These are phyloP conservation scores for Quercus glauca DNA, from an alignment of 306 rosid species.

Conservation along the genomic window DNA sequence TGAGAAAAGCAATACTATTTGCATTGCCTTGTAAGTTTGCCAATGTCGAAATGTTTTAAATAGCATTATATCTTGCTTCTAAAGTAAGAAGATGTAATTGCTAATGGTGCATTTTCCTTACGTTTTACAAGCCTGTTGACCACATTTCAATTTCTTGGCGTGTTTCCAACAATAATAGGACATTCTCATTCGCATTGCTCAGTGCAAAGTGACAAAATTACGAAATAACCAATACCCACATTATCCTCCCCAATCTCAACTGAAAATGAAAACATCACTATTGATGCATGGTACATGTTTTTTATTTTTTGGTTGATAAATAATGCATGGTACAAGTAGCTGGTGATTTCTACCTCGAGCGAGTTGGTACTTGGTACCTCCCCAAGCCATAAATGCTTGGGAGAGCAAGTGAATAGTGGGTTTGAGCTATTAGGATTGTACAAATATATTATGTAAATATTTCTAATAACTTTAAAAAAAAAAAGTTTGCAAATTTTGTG, in stretches of 20 bases:
- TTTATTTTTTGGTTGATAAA: no score
- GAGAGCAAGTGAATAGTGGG: no score
- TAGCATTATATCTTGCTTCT: neutral
- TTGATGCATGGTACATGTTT: no score
- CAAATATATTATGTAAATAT: no score
- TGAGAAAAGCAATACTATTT: neutral
- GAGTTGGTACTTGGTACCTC: no score
- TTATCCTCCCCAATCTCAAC: neutral
- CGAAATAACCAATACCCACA: neutral
- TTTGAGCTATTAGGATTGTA: no score
- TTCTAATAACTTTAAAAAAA: no score
- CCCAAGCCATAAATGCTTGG: no score
- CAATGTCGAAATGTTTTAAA: neutral
- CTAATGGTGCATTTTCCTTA: neutral
- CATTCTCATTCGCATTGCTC: neutral
- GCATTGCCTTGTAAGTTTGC: conserved; percentile 30
- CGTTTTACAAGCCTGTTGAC: neutral
- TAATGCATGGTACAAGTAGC: no score
- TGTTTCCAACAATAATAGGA: conserved; percentile 11
- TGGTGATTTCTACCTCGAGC: no score
- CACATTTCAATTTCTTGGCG: conserved; percentile 15
- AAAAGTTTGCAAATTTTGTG: no score
- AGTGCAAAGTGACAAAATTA: neutral
- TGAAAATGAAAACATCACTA: no score
- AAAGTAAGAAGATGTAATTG: neutral